phyloP scores from a whole-genome alignment of 176 grass and related monocot species.

The Hordeum marinum region DNA sequence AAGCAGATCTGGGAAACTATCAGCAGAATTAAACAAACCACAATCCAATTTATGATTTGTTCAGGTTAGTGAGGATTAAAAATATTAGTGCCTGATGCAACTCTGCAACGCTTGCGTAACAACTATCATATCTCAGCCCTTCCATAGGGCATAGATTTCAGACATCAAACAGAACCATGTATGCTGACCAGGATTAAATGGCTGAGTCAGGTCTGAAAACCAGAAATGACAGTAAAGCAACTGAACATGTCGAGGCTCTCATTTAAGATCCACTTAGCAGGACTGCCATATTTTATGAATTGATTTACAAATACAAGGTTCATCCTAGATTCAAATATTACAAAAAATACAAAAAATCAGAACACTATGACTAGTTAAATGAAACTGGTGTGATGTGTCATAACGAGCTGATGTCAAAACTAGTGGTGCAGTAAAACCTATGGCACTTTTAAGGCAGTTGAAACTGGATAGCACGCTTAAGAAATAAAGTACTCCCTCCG shows the following conservation, averaged over 20 bases:
- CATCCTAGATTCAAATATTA: neutral
- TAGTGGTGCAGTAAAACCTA: neutral
- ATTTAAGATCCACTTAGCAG: neutral
- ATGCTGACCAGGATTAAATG: neutral
- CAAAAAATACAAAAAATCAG: neutral
- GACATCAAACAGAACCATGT: neutral
- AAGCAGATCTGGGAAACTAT: neutral
- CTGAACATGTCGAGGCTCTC: neutral
- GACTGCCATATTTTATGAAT: neutral
- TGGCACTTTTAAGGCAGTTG: neutral
- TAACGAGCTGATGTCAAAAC: neutral
- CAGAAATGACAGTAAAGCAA: constrained; percentile 6
- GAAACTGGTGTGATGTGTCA: neutral
- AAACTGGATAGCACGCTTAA: neutral
- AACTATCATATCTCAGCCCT: neutral
- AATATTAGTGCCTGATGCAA: neutral
- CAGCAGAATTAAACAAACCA: neutral
- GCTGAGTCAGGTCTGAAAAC: neutral
- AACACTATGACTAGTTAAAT: neutral
- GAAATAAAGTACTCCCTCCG: neutral
- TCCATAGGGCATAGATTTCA: neutral
- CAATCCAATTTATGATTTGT: neutral
- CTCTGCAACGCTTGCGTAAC: neutral
- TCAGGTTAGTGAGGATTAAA: neutral
- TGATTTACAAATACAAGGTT: neutral